Evolutionary conservation across 805 yeast genomes (phyloP), one percentile per base, ranked within the genome.

Genomic region (Wickerhamomyces chambardii): DNA sequence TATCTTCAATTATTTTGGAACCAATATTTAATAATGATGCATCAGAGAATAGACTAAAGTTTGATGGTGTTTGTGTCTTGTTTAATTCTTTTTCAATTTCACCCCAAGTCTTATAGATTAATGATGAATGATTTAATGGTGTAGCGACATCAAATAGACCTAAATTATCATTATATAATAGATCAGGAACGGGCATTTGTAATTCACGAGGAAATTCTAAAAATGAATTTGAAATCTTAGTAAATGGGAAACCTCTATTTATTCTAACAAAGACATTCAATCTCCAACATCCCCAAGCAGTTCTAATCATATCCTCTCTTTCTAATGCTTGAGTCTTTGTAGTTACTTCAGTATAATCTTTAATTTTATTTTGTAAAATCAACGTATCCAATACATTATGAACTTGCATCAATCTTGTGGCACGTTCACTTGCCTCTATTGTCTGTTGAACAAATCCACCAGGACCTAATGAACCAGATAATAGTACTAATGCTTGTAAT

Each of bases 281-380:
- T 37, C 55, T 58, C 61, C 62, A 66, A 6, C 57, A 50, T 5
- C 56, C 53, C 70, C 70, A 66, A 11, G 64, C 39, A 4, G 56
- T 42, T 38, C 68, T 45, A 8, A 59, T 35, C 28, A 51, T 36
- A 32, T 51, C 46, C 36, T 63, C 66, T 30, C 64, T 51, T 25
- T 53, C 56, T 8, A 55, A 33, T 3, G 59, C 41, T 37, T 62
- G 67, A 29, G 51, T 48, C 37, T 51, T 53, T 2, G 64, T 55
- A 3, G 56, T 50, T 15, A 47, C 37, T 6, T 36, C 41, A 3
- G 57, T 36, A 35, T 51, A 43, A 3, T 47, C 50, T 10, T 39
- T 29, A 44, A 56, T 58, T 28, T 59, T 59, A 6, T 22, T 21
- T 9, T 24, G 26, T 15, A 48, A 35, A 4, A 32, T 22, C 6